Evolutionary conservation across 2,329 filamentous ascomycete species (phyloP), one percentile per base, ranked within the genome.

Genomic region (Botryotinia globosa): DNA sequence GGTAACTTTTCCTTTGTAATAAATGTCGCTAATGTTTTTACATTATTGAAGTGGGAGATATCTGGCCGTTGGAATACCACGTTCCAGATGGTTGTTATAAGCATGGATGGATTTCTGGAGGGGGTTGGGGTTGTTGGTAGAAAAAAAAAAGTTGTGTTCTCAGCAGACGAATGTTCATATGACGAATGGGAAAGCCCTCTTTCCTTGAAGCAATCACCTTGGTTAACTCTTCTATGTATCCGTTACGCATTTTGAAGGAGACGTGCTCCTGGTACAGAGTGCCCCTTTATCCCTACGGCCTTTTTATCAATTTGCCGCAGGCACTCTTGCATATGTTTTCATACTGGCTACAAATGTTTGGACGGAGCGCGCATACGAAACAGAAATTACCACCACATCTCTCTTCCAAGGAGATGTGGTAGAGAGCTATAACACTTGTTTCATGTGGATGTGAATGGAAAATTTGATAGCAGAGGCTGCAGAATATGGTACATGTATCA

Each of bases 1-100:
- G 69, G 69, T 34, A 65, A 54, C 34, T 76, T 80, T 76, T 78
- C 76, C 73, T 80, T 79, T 79, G 77, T 79, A 75, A 78, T 76
- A 74, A 75, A 78, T 76, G 77, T 79, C 75, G 73, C 77, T 79
- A 79, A 79, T 79, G 79, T 79, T 79, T 79, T 79, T 79, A 73
- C 65, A 76, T 78, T 77, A 78, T 78, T 76, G 76, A 74, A 70
- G 69, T 74, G 73, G 70, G 73, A 72, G 74, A 37, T 74, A 69
- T 69, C 32, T 71, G 62, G 73, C 71, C 73, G 64, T 67, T 73
- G 63, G 72, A 65, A 71, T 65, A 74, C 72, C 63, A 73, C 74
- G 73, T 72, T 74, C 70, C 73, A 39, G 59, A 51, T 64, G 69
- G 73, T 75, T 77, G 75, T 78, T 78, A 75, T 73, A 74, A 75